A percentile compares a stretch with the other conserved stretches of the same genome.
These are phyloP conservation scores for Wickerhamiella azyma DNA, from an alignment of 805 yeast species.

Conservation along the genomic window DNA sequence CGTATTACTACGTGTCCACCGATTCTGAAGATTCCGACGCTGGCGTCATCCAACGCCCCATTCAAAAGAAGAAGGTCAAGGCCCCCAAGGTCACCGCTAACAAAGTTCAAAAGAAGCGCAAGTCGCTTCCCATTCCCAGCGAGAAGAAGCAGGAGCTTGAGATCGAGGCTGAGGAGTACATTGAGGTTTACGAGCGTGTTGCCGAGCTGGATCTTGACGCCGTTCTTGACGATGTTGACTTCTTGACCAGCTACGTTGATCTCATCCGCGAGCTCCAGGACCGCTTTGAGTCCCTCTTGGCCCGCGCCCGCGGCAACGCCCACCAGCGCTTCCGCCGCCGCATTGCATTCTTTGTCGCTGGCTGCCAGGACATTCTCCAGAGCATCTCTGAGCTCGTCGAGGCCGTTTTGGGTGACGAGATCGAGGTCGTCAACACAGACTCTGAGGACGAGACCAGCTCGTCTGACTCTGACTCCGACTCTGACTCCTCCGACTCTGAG, in stretches of 20 bases:
- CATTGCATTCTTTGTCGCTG: conserved; percentile 20
- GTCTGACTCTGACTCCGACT: conserved; percentile 3
- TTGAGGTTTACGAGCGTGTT: conserved; percentile 18
- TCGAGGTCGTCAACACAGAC: conserved; percentile 12
- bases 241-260: conserved; percentile 15
- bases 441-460: conserved; percentile 6
- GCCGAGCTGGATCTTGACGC: conserved; percentile 19
- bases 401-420: conserved; percentile 14
- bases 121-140: conserved; percentile 6
- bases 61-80: conserved; percentile 3
- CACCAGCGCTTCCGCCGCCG: conserved; percentile 20
- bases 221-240: conserved; percentile 19
- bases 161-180: conserved; percentile 20
- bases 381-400: conserved; percentile 19
- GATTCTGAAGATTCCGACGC: conserved; percentile 18
- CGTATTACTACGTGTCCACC: conserved; percentile 22
- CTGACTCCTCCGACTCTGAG: background rate
- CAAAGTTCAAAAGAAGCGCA: conserved; percentile 3
- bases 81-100: conserved; percentile 6
- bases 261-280: conserved; percentile 18
- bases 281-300: conserved; percentile 18
- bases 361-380: conserved; percentile 16
- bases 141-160: conserved; percentile 15
- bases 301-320: conserved; percentile 17
- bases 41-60: conserved; percentile 8